A percentile compares a stretch with the other conserved stretches of the same genome.
Evolutionary conservation across 2,329 filamentous ascomycete species (phyloP).

Genomic region (Dactylellina sp.): DNA sequence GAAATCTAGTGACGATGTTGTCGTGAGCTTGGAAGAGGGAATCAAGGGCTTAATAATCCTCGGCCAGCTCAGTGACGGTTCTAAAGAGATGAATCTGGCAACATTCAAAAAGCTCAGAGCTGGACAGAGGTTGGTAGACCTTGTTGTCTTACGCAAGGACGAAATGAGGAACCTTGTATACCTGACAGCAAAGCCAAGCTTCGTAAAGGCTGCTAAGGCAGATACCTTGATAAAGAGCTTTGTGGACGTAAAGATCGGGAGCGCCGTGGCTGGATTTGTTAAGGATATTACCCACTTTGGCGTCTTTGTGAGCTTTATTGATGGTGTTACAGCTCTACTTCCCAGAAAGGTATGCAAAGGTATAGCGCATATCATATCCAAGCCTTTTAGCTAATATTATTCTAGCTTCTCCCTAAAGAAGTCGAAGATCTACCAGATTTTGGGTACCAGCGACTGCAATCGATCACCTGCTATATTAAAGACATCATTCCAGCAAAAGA

Average conservation of each 20-base stretch:
- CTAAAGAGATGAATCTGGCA: conserved; percentile 79
- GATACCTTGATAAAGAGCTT: conserved; percentile 78
- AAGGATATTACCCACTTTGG: conserved; percentile 84
- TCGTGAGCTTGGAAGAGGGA: conserved; percentile 77
- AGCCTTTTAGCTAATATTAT: conserved; percentile 65
- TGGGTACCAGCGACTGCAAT: conserved; percentile 80
- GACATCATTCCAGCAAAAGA: conserved; percentile 77
- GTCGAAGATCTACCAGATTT: conserved; percentile 77
- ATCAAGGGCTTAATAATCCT: conserved; percentile 82
- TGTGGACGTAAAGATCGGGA: conserved; percentile 77
- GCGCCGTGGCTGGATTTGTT: conserved; percentile 80
- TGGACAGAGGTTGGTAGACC: conserved; percentile 81
- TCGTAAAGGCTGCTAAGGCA: conserved; percentile 79
- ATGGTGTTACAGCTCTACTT: conserved; percentile 79
- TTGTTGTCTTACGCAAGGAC: conserved; percentile 89
- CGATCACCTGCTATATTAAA: conserved; percentile 77
- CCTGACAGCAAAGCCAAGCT: conserved; percentile 83
- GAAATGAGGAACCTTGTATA: conserved; percentile 79
- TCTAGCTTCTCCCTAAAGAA: conserved; percentile 79
- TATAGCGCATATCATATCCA: too few species aligned
- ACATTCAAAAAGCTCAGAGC: conserved; percentile 84
- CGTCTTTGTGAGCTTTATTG: conserved; percentile 88
- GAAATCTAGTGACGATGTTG: conserved; percentile 79
- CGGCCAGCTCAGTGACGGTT: conserved; percentile 86
- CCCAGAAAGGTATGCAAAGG: conserved; percentile 67